Base-by-base conservation (phyloP, 441 rosid species). In the Populus hybrid region DNA sequence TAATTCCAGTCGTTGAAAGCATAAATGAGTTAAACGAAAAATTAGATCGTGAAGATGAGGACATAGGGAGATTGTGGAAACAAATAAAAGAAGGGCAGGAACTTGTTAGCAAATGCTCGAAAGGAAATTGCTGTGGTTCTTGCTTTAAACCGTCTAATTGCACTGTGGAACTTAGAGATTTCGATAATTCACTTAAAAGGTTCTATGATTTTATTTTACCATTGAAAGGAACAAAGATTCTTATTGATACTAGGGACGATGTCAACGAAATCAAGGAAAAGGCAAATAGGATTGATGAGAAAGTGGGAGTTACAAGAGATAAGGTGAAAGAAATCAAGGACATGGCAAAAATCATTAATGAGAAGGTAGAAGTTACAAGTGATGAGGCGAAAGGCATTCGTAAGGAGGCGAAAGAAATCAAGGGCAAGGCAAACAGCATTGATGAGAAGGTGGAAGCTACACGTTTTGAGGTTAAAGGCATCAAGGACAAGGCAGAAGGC, bases 51-150 rank as follows among this genome's bases (percentile, higher is more conserved):
- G 67, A 65, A 75, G 9, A 29, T 68, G 50, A 50, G 6, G 78
- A 75, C 33, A 12, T 68, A 23, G 16, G 31, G 33, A 75, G 33
- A 68, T 14, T 75, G 10, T 75, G 77, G 72, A 31, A 75, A 6
- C 40, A 16, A 20, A 67, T 75, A 29, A 29, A 21, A 18, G 50
- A 35, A 18, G 73, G 78, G 7, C 35, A 76, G 67, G 18, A 42
- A 28, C 50, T 68, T 20, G 56, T 76, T 56, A 21, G 12, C 1
- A 33, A 76, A 14, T 68, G 72, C 40, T 31, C 31, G 33, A 29
- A 69, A 42, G 53, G 36, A 20, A 31, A 14, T 7, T 0, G 26
- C 2, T 12, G n/a, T 53, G 23, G 78, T 21, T n/a, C 4, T 42
- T 76, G 53, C 50, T 76, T 68, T 6, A 42, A 8, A 14, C 56